A percentile compares a stretch with the other conserved stretches of the same genome.
phyloP scores from a whole-genome alignment of 176 grass and related monocot genomes.

The Guadua angustifolia region DNA sequence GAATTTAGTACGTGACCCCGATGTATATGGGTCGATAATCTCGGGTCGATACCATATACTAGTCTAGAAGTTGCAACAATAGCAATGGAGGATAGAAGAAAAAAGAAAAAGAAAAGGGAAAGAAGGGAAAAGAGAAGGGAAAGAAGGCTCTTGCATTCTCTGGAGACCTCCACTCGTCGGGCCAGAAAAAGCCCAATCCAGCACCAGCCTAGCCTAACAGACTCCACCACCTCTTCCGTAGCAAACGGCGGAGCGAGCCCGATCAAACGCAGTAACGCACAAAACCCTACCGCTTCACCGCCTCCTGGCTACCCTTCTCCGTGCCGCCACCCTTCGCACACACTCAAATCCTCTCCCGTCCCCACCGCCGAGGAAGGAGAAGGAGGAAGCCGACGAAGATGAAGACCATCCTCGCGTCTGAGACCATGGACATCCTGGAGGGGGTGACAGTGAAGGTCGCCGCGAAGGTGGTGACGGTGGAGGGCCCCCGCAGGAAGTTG shows the following conservation, averaged over 20 bases:
- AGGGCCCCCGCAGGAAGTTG: constrained; percentile 77
- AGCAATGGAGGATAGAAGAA: too few species aligned
- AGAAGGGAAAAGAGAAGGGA: too few species aligned
- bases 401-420: constrained; percentile 88
- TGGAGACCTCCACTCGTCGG: too few species aligned
- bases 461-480: constrained; percentile 72
- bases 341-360: neutral
- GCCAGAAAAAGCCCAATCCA: neutral
- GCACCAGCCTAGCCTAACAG: neutral
- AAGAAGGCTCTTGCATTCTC: too few species aligned
- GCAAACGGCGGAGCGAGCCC: constrained; percentile 1
- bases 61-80: too few species aligned
- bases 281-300: constrained; percentile 6
- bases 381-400: constrained; percentile 43
- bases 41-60: too few species aligned
- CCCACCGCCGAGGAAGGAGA: constrained; percentile 11
- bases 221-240: neutral
- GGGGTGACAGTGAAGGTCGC: constrained; percentile 68
- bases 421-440: constrained; percentile 89
- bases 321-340: neutral
- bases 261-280: constrained; percentile 3
- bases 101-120: too few species aligned
- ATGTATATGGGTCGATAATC: too few species aligned
- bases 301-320: neutral
- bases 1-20: too few species aligned